Evolutionary conservation across 2,329 filamentous ascomycete genomes (phyloP), one percentile per base, ranked within the genome.

Genomic region (Dactylellina cionopaga): DNA sequence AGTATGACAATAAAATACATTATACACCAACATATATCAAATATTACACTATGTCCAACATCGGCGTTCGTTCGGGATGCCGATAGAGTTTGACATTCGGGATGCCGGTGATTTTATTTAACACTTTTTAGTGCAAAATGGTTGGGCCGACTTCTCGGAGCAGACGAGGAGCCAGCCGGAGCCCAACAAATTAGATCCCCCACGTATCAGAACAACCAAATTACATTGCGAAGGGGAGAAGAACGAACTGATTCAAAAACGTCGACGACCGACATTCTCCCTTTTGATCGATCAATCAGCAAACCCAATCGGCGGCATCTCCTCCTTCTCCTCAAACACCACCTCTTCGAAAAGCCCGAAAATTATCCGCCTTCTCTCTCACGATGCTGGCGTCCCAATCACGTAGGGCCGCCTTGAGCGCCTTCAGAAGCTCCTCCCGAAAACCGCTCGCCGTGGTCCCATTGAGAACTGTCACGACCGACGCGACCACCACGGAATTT

Each of bases 101-200:
- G 43, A 72, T 72, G 66, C 66, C 66, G 66, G 59, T 11, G n/a
- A n/a, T n/a, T n/a, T n/a, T n/a, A n/a, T n/a, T n/a, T n/a, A n/a
- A n/a, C n/a, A n/a, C n/a, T n/a, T 19, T 24, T 35, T 9, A 35
- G 25, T 13, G n/a, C 44, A 49, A 59, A 52, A 29, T 54, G 52
- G 68, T 72, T 72, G 68, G 46, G 68, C 68, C 68, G 68, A 72
- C 15, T 72, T 72, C 65, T 65, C 65, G 59, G 68, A 59, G 39
- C 15, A 27, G 29, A 25, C 37, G 17, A 56, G 9, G n/a, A 49
- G 43, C 58, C 25, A 49, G 29, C 52, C 51, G 59, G 44, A 52
- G 59, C 68, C 68, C 68, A 72, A 72, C 68, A 72, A 72, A 72
- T 59, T 65, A 46, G 54, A 46, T 54, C 68, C n/a, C n/a, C 68